Evolutionary conservation across 768 basidiomycete genomes (phyloP).

Genomic region (Antrodiella citrinella): DNA sequence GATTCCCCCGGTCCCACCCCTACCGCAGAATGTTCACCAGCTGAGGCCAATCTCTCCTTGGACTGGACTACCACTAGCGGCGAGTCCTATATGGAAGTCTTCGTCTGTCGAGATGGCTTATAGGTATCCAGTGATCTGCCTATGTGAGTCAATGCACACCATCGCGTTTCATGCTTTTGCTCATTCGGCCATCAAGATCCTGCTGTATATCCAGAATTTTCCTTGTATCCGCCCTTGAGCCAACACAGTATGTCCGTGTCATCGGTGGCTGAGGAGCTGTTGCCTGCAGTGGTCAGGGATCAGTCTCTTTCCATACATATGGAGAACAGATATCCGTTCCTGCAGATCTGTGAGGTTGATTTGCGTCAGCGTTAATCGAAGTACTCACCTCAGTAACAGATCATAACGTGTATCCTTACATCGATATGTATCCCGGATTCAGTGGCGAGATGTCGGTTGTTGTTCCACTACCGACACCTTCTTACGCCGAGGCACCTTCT

Average conservation of each 20-base stretch:
- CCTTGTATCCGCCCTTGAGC: slow-evolving; percentile 16
- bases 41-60: slow-evolving; percentile 12
- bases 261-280: neutral
- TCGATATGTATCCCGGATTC: slow-evolving; percentile 16
- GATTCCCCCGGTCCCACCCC: slow-evolving; percentile 15
- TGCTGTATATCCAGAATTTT: slow-evolving; percentile 20
- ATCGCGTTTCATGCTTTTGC: neutral
- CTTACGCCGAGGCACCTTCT: slow-evolving; percentile 1
- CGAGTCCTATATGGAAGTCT: slow-evolving; percentile 3
- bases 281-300: neutral
- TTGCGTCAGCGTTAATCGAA: too few species aligned
- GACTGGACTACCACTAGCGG: slow-evolving; percentile 9
- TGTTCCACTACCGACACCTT: neutral
- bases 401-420: slow-evolving; percentile 18
- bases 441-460: neutral
- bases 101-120: slow-evolving; percentile 5
- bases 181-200: slow-evolving; percentile 13
- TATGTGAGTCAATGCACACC: slow-evolving; percentile 13
- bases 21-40: slow-evolving; percentile 15
- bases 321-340: slow-evolving; percentile 8
- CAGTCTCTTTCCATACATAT: neutral
- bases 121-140: slow-evolving; percentile 15
- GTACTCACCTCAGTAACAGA: too few species aligned
- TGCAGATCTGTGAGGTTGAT: slow-evolving; percentile 14
- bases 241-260: neutral